phyloP scores from a whole-genome alignment of 2,329 filamentous ascomycete species.

The Colletotrichum zoysiae region DNA sequence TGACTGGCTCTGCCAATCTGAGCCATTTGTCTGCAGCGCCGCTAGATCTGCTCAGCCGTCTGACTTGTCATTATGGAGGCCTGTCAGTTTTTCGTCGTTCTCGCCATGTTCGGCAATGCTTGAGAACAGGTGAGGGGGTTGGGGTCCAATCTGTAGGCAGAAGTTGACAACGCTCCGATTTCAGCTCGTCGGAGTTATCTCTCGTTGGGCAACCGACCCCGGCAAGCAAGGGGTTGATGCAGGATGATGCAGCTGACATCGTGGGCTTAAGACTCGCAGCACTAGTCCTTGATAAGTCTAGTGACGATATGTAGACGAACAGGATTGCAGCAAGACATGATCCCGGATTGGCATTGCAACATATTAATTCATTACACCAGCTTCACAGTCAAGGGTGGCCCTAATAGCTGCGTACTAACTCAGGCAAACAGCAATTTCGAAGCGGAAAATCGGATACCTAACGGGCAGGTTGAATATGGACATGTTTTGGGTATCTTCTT shows the following conservation, averaged over 20 bases:
- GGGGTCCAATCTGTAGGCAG: neutral
- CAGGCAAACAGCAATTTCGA: no score
- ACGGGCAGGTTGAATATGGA: constrained; percentile 47
- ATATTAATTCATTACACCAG: neutral
- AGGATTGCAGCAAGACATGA: neutral
- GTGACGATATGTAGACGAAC: neutral
- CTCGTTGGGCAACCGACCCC: neutral
- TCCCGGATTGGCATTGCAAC: neutral
- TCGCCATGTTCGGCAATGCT: neutral
- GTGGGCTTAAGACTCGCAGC: neutral
- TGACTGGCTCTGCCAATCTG: neutral
- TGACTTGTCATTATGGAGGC: neutral
- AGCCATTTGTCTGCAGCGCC: neutral
- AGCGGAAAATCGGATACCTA: neutral
- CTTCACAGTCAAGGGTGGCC: no score
- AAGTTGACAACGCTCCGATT: neutral
- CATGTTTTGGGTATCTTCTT: constrained; percentile 50
- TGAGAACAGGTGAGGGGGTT: neutral
- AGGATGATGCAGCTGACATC: constrained; percentile 20
- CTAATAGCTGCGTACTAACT: no score
- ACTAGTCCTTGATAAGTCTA: neutral
- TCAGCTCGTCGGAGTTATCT: constrained; percentile 5
- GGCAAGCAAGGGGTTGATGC: constrained; percentile 5
- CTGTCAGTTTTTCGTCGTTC: no score
- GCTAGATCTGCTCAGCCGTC: neutral